Evolutionary conservation across 2,329 filamentous ascomycete genomes (phyloP).

Genomic region (Hymenoscyphus salicellus): DNA sequence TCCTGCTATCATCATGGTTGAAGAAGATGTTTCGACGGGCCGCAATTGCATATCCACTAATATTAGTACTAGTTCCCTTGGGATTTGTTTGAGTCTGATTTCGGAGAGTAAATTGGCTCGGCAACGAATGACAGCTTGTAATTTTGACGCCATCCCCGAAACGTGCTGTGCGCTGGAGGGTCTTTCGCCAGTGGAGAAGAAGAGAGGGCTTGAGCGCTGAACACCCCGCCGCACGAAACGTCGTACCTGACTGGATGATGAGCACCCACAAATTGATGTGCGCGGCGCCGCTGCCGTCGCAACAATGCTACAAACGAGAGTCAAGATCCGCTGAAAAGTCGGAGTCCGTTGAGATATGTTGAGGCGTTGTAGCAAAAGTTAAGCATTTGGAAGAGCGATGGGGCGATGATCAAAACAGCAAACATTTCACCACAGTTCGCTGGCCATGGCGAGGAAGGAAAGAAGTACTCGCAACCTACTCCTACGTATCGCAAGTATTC

Average conservation of each 20-base stretch:
- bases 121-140: background rate
- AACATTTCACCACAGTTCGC: no score
- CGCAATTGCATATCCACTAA: conserved; percentile 8
- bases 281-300: background rate
- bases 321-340: background rate
- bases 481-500: no score
- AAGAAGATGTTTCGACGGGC: conserved; percentile 13
- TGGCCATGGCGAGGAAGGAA: no score
- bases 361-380: background rate
- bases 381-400: background rate
- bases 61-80: background rate
- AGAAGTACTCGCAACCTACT: no score
- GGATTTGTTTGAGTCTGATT: conserved; percentile 6
- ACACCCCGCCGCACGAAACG: background rate
- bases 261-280: background rate
- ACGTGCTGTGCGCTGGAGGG: conserved; percentile 17
- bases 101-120: background rate
- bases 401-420: background rate
- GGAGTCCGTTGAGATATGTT: background rate
- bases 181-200: conserved; percentile 1
- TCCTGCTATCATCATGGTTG: background rate
- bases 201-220: conserved; percentile 6
- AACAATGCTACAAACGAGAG: background rate
- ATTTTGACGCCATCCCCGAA: conserved; percentile 25
- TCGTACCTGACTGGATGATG: background rate